Evolutionary conservation across 225 moss, liverwort and hornwort species (phyloP).

Genomic region (Thuidium tamariscinum): DNA sequence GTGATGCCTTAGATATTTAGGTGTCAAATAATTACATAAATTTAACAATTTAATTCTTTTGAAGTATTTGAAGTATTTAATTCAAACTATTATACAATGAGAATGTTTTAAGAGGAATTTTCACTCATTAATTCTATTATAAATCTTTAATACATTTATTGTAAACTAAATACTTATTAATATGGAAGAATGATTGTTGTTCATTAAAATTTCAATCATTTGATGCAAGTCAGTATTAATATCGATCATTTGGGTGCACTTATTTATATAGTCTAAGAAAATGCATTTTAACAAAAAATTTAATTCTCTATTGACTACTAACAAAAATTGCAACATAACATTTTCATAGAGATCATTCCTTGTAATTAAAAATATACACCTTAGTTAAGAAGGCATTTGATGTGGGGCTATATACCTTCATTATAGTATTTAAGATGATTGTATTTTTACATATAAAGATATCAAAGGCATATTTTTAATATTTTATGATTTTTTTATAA

Average conservation of each 20-base stretch:
- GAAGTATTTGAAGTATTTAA: not conserved
- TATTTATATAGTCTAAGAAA: not conserved
- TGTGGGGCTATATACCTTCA: no score
- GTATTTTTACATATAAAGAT: no score
- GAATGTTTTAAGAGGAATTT: not conserved
- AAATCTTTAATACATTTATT: not conserved
- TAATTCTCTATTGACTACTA: not conserved
- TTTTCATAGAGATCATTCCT: no score
- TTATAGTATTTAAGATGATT: no score
- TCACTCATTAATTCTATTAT: not conserved
- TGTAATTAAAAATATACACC: no score
- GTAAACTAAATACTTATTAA: not conserved
- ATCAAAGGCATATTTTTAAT: no score
- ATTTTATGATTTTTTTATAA: no score
- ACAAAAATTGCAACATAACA: no score
- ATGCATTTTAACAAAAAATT: rapidly evolving
- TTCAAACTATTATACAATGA: not conserved
- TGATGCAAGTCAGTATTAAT: not conserved
- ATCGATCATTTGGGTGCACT: not conserved
- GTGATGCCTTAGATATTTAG: rapidly evolving
- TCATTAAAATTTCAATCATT: not conserved
- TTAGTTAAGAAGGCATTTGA: no score
- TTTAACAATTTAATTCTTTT: not conserved
- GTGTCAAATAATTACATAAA: not conserved
- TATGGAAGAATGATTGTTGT: rapidly evolving